phyloP scores from a whole-genome alignment of 345 rosid species.

The Nephelium lappaceum region DNA sequence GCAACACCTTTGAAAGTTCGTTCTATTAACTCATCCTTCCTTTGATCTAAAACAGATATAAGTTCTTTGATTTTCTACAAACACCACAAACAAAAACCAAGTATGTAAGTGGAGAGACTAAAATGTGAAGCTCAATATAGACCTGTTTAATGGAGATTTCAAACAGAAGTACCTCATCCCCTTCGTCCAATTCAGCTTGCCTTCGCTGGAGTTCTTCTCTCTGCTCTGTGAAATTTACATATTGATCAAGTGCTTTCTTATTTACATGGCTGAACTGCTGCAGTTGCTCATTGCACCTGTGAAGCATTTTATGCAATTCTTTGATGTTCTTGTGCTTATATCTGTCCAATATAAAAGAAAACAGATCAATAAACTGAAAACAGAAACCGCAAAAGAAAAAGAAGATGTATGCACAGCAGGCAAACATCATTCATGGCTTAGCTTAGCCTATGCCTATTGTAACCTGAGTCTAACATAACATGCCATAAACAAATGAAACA shows the following conservation, averaged over 20 bases:
- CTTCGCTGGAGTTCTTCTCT: constrained; percentile 93
- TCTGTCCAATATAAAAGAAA: constrained; percentile 41
- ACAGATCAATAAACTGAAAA: not conserved
- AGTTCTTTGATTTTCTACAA: constrained; percentile 90
- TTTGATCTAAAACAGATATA: constrained; percentile 79
- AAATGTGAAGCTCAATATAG: not conserved
- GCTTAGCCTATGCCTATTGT: not conserved
- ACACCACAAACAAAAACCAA: constrained; percentile 11
- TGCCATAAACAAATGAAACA: not conserved
- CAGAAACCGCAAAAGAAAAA: not conserved
- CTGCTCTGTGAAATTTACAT: constrained; percentile 91
- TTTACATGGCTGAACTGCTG: constrained; percentile 98
- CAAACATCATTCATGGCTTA: not conserved
- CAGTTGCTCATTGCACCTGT: constrained; percentile 81
- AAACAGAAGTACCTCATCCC: constrained; percentile 73
- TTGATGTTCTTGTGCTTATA: constrained; percentile 72
- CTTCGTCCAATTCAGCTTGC: constrained; percentile 95
- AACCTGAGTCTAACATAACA: not conserved
- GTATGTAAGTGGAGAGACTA: not conserved
- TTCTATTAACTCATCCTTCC: constrained; percentile 97
- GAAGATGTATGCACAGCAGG: not conserved
- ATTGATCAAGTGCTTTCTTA: constrained; percentile 96
- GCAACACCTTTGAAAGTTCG: constrained; percentile 98
- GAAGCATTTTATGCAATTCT: constrained; percentile 93
- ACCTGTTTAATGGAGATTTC: not conserved